These are phyloP conservation scores for Cordyceps fumosorosea DNA, from an alignment of 2,329 filamentous ascomycete genomes.

Conservation along the genomic window DNA sequence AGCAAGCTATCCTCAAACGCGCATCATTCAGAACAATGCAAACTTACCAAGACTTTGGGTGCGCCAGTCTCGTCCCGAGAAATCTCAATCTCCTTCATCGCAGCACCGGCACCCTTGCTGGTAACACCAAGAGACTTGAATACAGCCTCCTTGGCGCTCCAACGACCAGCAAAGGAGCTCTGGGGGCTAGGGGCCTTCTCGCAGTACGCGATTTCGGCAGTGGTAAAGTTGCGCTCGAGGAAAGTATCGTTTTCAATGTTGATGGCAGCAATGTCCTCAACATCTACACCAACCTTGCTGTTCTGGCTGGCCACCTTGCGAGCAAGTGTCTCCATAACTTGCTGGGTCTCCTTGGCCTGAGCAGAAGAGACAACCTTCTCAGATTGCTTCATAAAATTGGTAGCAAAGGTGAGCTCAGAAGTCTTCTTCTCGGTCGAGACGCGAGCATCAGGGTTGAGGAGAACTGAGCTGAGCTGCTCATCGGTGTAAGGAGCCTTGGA, in stretches of 20 bases:
- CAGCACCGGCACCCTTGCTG: slow-evolving; percentile 81
- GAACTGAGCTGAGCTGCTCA: slow-evolving; percentile 76
- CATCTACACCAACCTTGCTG: slow-evolving; percentile 87
- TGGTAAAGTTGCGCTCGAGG: slow-evolving; percentile 88
- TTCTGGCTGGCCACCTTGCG: slow-evolving; percentile 48
- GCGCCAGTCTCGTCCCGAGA: slow-evolving; percentile 72
- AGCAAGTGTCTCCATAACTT: slow-evolving; percentile 72
- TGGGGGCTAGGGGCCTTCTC: slow-evolving; percentile 69
- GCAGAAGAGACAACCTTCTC: slow-evolving; percentile 46
- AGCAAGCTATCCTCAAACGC: slow-evolving; percentile 30
- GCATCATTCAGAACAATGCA: neutral
- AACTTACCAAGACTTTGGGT: slow-evolving; percentile 75
- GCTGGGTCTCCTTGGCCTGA: slow-evolving; percentile 57
- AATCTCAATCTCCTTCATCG: slow-evolving; percentile 94
- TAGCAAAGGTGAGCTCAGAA: slow-evolving; percentile 65
- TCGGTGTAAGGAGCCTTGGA: slow-evolving; percentile 83
- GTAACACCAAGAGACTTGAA: slow-evolving; percentile 92
- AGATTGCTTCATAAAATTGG: slow-evolving; percentile 60
- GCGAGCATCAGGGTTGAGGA: slow-evolving; percentile 89
- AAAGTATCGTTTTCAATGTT: slow-evolving; percentile 95
- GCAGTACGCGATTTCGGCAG: slow-evolving; percentile 80
- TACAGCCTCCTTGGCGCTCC: slow-evolving; percentile 97
- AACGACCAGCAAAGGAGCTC: slow-evolving; percentile 88
- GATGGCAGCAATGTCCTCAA: slow-evolving; percentile 80
- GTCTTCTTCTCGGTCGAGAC: slow-evolving; percentile 84